These are phyloP conservation scores for Aspergillus ustus DNA, from an alignment of 2,329 filamentous ascomycete genomes.

Conservation along the genomic window DNA sequence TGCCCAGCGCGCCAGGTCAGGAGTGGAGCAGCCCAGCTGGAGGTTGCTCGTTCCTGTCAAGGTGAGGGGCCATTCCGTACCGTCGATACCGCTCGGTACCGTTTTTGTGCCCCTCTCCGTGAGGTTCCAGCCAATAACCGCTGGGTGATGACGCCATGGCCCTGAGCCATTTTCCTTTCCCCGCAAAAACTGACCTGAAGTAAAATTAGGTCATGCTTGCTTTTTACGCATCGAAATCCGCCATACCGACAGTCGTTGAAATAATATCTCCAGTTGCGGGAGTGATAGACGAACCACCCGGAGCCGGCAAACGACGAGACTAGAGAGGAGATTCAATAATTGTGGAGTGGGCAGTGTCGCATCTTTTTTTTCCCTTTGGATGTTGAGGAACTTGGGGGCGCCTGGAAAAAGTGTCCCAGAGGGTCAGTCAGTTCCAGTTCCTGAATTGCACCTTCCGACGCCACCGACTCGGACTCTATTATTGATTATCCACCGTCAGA, in stretches of 20 bases:
- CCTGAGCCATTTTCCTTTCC: constrained; percentile 2
- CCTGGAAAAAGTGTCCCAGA: not conserved
- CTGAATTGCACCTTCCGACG: constrained; percentile 3
- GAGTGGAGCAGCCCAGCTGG: not conserved
- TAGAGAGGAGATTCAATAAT: constrained; percentile 4
- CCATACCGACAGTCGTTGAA: not conserved
- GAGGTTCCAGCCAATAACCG: constrained; percentile 8
- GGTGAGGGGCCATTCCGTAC: not conserved
- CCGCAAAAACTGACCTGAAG: constrained; percentile 7
- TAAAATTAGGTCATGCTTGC: constrained; percentile 8
- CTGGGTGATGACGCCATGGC: constrained; percentile 26
- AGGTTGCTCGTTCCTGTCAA: not conserved
- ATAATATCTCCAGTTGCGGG: not conserved
- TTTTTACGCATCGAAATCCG: not conserved
- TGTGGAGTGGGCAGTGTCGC: not conserved
- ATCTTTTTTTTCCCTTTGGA: not conserved
- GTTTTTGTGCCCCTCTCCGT: constrained; percentile 5
- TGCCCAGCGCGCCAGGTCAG: not conserved
- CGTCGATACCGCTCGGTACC: constrained; percentile 21
- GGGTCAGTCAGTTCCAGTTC: constrained; percentile 1
- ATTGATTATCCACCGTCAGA: constrained; percentile 5
- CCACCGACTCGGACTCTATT: not conserved
- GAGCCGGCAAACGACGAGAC: not conserved
- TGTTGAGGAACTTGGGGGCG: not conserved
- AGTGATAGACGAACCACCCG: not conserved